These are phyloP conservation scores for Arabidopsis hybrid DNA, from an alignment of 441 rosid genomes.

Conservation along the genomic window DNA sequence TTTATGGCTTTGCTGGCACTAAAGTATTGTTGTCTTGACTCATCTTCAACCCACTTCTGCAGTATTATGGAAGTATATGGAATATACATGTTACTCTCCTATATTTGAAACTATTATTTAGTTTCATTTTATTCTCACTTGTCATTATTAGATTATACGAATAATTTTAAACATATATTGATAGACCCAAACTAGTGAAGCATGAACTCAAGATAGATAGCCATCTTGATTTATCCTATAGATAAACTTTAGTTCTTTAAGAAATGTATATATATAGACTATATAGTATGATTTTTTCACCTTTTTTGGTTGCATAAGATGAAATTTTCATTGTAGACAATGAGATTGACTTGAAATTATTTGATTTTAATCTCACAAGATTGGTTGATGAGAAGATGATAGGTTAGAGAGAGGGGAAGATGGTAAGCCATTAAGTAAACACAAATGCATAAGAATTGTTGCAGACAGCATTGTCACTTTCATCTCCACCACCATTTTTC, in stretches of 20 bases:
- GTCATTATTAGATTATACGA: constrained; percentile 21
- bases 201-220: constrained; percentile 16
- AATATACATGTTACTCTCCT: constrained; percentile 41
- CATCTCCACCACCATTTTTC: constrained; percentile 39
- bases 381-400: constrained; percentile 18
- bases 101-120: constrained; percentile 12
- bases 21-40: constrained; percentile 46
- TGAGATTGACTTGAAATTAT: constrained; percentile 1
- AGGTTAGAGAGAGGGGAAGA: constrained; percentile 15
- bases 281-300: too few species aligned
- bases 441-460: constrained; percentile 32
- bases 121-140: constrained; percentile 8
- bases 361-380: constrained; percentile 5
- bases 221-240: constrained; percentile 9
- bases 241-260: background rate
- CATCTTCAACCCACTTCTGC: constrained; percentile 47
- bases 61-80: constrained; percentile 40
- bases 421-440: constrained; percentile 45
- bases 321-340: background rate
- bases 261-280: background rate
- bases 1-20: constrained; percentile 48
- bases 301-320: background rate
- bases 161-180: constrained; percentile 10
- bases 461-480: constrained; percentile 40
- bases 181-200: constrained; percentile 16